phyloP scores from a whole-genome alignment of 768 basidiomycete species.

The Suillus paluster region DNA sequence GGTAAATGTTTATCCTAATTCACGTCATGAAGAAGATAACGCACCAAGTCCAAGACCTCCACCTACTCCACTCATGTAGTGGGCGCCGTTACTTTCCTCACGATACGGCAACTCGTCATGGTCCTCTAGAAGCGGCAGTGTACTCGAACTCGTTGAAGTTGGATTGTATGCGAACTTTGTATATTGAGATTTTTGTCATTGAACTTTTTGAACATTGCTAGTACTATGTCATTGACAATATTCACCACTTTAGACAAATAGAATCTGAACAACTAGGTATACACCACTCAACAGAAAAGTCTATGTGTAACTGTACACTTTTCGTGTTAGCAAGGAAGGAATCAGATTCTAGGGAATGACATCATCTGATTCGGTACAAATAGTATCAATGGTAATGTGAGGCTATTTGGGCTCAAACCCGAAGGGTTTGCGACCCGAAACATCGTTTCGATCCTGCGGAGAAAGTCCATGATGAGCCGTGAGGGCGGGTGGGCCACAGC shows the following conservation, averaged over 20 bases:
- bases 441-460: background rate
- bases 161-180: no score
- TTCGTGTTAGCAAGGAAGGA: no score
- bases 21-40: background rate
- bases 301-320: no score
- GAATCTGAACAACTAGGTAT: no score
- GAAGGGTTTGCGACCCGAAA: background rate
- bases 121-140: background rate
- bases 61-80: slow-evolving; percentile 13
- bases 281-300: no score
- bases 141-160: no score
- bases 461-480: background rate
- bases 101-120: background rate
- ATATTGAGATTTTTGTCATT: no score
- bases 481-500: background rate
- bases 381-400: background rate
- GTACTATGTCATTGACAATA: no score
- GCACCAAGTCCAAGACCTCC: background rate
- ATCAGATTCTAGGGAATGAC: no score
- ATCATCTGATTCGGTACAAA: background rate
- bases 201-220: no score
- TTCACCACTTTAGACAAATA: no score
- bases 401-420: background rate
- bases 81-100: background rate
- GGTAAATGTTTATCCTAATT: background rate